A percentile compares a stretch with the other conserved stretches of the same genome.
These are phyloP conservation scores for Ceratopteris richardii DNA, from an alignment of 75 land plant species.

Conservation along the genomic window DNA sequence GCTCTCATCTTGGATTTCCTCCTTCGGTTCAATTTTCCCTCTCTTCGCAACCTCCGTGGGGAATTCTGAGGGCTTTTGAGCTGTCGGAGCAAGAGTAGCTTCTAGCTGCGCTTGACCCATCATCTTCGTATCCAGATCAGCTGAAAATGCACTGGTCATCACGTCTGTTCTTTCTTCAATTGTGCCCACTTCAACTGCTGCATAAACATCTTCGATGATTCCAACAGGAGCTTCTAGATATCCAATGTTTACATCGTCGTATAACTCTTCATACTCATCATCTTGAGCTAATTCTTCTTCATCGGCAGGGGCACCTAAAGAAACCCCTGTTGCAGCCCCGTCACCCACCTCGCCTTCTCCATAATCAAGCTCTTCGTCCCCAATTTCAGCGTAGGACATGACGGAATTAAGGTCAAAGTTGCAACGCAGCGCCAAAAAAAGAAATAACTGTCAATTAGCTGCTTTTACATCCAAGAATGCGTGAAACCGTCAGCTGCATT, in stretches of 20 bases:
- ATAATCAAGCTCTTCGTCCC: constrained; percentile 62
- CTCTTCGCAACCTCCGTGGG: too few relatives aligned
- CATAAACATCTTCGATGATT: constrained; percentile 1
- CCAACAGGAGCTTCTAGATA: constrained; percentile 9
- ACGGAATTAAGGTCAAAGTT: not conserved
- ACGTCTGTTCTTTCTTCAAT: constrained; percentile 1
- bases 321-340: constrained; percentile 27
- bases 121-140: not conserved
- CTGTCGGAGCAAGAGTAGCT: not conserved
- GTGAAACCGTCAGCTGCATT: too few relatives aligned
- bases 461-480: too few relatives aligned
- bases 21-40: not conserved
- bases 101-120: not conserved
- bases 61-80: too few relatives aligned
- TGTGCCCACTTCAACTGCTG: constrained; percentile 9
- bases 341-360: constrained; percentile 49
- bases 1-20: not conserved
- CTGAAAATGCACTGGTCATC: not conserved
- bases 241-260: constrained; percentile 84
- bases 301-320: constrained; percentile 47
- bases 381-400: constrained; percentile 18
- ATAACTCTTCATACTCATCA: constrained; percentile 84
- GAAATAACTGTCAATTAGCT: too few relatives aligned
- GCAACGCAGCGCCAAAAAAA: too few relatives aligned
- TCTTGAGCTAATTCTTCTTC: constrained; percentile 60